These are phyloP conservation scores for Ganoderma leucocontextum DNA, from an alignment of 1,284 basidiomycete genomes.

Conservation along the genomic window DNA sequence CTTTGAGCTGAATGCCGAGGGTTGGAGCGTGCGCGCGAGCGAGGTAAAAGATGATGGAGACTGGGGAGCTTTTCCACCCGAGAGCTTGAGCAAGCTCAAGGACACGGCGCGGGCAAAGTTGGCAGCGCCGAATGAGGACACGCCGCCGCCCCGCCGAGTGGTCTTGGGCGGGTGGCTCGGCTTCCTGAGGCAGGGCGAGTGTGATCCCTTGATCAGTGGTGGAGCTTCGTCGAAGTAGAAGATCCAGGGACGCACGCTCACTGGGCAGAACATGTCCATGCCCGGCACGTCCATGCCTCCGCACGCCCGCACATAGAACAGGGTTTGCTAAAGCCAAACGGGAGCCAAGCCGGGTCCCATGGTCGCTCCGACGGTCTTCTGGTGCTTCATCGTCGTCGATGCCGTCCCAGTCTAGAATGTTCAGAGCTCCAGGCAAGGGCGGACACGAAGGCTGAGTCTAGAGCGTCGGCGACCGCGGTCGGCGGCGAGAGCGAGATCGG, in stretches of 20 bases:
- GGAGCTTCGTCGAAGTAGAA: conserved; percentile 9
- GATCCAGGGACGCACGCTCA: conserved; percentile 12
- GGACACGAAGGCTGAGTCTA: background rate
- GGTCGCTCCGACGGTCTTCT: background rate
- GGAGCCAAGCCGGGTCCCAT: background rate
- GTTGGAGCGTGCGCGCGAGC: background rate
- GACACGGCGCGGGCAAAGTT: background rate
- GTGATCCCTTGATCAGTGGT: conserved; percentile 1
- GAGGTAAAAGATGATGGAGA: conserved; percentile 1
- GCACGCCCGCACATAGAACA: background rate
- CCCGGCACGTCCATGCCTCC: conserved; percentile 20
- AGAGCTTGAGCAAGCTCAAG: conserved; percentile 10
- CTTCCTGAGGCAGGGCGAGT: conserved; percentile 6
- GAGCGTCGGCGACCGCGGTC: conserved; percentile 1
- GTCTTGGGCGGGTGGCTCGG: background rate
- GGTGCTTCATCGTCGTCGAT: conserved; percentile 9
- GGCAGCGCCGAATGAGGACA: background rate
- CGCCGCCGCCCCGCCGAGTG: conserved; percentile 4
- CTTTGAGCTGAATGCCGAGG: background rate
- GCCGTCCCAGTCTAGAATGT: background rate
- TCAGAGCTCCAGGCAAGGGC: background rate
- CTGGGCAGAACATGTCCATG: conserved; percentile 21
- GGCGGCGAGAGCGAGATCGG: conserved; percentile 5
- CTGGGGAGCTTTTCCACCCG: background rate
- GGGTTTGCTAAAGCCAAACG: conserved; percentile 8